Evolutionary conservation across 768 basidiomycete species (phyloP), one percentile per base, ranked within the genome.

Genomic region (Myochromella boudieri): DNA sequence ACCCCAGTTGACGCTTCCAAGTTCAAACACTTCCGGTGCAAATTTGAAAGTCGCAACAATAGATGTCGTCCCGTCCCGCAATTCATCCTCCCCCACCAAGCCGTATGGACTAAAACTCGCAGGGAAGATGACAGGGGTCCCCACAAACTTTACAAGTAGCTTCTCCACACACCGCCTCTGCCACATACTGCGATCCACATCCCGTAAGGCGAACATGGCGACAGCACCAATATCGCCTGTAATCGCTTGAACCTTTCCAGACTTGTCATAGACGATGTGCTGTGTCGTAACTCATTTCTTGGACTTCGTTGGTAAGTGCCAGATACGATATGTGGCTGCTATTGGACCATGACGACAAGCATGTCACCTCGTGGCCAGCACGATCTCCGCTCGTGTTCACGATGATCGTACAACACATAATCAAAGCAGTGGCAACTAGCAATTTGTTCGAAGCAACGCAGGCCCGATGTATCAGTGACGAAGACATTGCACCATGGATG

Each of bases 61-160:
- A 27, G 72, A 78, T 18, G 68, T 64, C 0, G 62, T 61, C 51
- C 52, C 58, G 1, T 56, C 57, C 4, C 54, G 49, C 9, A 64
- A 58, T 4, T 32, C 48, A 11, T 54, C 59, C 12, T 62, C 54
- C 7, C 58, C 63, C 11, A 71, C 63, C 9, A 83, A 46, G 51
- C 86, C 84, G 53, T 86, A 87, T 22, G 85, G 85, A n/a, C 74
- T 77, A 56, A 83, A 84, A 27, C 80, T 84, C 15, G 80, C 74
- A 0, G 86, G 50, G 11, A 85, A 59, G 1, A 83, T 67, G n/a
- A n/a, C 64, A 14, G 64, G n/a, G n/a, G n/a, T 56, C 1, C 24
- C 44, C 2, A 6, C 45, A 15, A 48, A 62, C 34, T 54, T 17
- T 26, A 38, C 49, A 15, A 64, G 34, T 31, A 72, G 52, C 27